Evolutionary conservation across 1,284 basidiomycete genomes (phyloP), one percentile per base, ranked within the genome.

Genomic region (Microbotryum saponariae): DNA sequence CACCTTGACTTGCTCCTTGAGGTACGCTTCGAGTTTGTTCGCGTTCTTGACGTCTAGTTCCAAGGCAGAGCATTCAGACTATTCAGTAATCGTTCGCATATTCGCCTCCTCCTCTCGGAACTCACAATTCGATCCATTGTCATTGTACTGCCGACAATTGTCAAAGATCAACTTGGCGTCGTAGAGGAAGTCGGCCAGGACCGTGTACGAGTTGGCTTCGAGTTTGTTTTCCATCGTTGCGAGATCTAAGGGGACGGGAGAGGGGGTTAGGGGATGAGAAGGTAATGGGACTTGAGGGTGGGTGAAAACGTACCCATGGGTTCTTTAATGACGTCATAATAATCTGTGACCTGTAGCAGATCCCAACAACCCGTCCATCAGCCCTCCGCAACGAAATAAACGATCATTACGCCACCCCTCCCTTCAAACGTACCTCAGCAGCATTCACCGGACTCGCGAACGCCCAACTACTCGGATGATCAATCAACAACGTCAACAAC

Each of bases 201-300:
- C 82, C 44, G 81, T 76, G 75, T 97, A 98, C 64, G 79, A 76
- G 65, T 81, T 81, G 54, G 82, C 86, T 62, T 93, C 88, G 31
- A 98, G 83, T 75, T 93, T 97, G 75, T 86, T 82, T 73, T 92
- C 88, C 86, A 98, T 97, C 2, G 90, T 96, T 58, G 81, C 80
- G 62, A 98, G 83, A 75, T 98, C 94, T 92, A 72, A 9, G 68
- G 33, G 37, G 9, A 0, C 0, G 10, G 9, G 23, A 1, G 48
- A 16, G 18, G n/a, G 51, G 9, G 6, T 9, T 0, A 12, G 21
- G 50, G 14, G 42, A 20, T 48, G 33, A 51, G 10, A 52, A 16
- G 18, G 8, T 31, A 42, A 18, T 46, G n/a, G 27, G 44, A 27
- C 27, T 46, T 14, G 27, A 9, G 31, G n/a, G 4, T 14, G 3